phyloP scores from a whole-genome alignment of 352 stramenopile species.

The Paralagenidium karlingii region DNA sequence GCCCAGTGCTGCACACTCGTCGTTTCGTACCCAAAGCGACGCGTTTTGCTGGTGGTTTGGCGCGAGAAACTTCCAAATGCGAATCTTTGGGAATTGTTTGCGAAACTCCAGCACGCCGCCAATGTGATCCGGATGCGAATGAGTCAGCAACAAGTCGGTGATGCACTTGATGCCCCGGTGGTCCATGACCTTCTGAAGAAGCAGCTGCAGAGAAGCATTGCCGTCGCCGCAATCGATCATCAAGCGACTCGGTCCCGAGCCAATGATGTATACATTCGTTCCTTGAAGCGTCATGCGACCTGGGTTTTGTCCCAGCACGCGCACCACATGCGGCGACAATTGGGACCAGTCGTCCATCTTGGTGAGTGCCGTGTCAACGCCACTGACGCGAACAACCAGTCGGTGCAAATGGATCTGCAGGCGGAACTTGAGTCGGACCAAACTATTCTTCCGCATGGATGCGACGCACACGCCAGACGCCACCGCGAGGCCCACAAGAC shows the following conservation, averaged over 20 bases:
- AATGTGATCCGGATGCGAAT: constrained; percentile 84
- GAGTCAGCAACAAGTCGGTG: constrained; percentile 76
- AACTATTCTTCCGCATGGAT: too few relatives aligned
- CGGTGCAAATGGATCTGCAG: too few relatives aligned
- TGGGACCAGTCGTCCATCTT: too few relatives aligned
- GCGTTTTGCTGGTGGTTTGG: constrained; percentile 14
- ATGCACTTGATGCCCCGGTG: constrained; percentile 30
- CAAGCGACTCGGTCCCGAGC: constrained; percentile 36
- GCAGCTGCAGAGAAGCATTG: constrained; percentile 31
- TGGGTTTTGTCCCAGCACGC: constrained; percentile 74
- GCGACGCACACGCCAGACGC: too few relatives aligned
- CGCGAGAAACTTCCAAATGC: constrained; percentile 63
- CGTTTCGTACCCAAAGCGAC: constrained; percentile 28
- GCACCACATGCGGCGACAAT: constrained; percentile 38
- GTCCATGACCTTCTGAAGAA: constrained; percentile 26
- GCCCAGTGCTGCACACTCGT: constrained; percentile 27
- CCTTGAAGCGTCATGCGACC: constrained; percentile 81
- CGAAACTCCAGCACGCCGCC: constrained; percentile 58
- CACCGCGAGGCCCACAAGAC: too few relatives aligned
- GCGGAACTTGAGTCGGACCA: too few relatives aligned
- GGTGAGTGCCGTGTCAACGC: too few relatives aligned
- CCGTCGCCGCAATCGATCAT: constrained; percentile 75
- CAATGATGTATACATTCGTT: constrained; percentile 86
- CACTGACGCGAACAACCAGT: too few relatives aligned
- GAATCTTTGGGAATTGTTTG: constrained; percentile 29